Evolutionary conservation across 108 stramenopile species (phyloP), one percentile per base, ranked within the genome.

Genomic region (Conticribra weissflogii): DNA sequence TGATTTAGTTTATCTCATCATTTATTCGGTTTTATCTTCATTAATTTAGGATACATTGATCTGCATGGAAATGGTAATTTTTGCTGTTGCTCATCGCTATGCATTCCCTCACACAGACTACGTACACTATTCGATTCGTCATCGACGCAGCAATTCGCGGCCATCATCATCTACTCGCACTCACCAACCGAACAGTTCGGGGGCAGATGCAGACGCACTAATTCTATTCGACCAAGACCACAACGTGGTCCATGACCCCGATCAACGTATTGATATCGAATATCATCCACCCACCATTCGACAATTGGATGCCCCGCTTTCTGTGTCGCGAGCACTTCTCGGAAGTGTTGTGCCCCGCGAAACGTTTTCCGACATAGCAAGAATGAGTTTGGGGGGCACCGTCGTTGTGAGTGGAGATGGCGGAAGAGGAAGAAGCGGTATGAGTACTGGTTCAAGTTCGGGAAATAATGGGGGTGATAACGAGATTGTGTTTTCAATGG

Each of bases 41-140:
- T 33, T 1, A 0, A 2, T 44, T 18, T 52, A 63, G 70, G 82
- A 83, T 54, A 66, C 48, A 44, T 54, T 83, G 19, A 72, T 85
- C 58, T 88, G 74, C 59, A 64, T 88, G 22, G 86, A 85, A 61
- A 85, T 85, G 82, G 72, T 86, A 14, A 41, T 75, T 45, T 83
- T 81, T 17, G 82, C 86, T 12, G 34, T 86, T 1, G 68, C 78
- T 22, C 83, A 83, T 48, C 68, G 64, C 28, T 77, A 80, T 59
- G 71, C 86, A 15, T 86, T 86, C 25, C 73, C 82, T 34, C 81
- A 84, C 62, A 74, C 71, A 5, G 83, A 84, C 49, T 84, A 83
- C 53, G 21, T 77, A 32, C 78, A 74, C 45, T 73, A 79, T 49
- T 41, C 36, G 12, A 57, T 73, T 27, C 72, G 54, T 22, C 72